Evolutionary conservation across 1,284 basidiomycete genomes (phyloP), one percentile per base, ranked within the genome.

Genomic region (Tilletia indica): DNA sequence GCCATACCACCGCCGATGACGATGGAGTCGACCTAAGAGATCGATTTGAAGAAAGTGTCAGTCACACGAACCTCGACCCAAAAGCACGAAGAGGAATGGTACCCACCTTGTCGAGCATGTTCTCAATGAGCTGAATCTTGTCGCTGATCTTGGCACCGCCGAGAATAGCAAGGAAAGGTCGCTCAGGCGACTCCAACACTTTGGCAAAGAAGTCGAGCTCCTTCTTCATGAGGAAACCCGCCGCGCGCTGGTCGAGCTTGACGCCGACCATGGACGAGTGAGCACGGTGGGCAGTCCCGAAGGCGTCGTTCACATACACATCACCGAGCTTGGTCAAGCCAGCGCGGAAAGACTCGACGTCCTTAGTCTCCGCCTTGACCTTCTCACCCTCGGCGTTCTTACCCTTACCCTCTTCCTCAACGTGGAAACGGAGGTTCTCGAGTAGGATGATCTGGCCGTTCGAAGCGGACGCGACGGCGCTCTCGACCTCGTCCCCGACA

Each of bases 1-100:
- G 94, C 93, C 96, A 99, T 99, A 66, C 96, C 96, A 84, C 97
- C 97, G 80, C 93, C 93, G 81, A 99, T 93, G 86, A 99, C 98
- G 78, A 99, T 87, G 69, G 92, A 93, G 87, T 99, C 88, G 86
- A 99, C 94, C 91, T 93, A 74, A 48, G 11, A n/a, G 47, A 48
- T 42, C 25, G 25, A 31, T 31, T 31, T 31, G 25, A 31, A 31
- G 25, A 31, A 67, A 39, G 9, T 39, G 42, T 45, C 6, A 45
- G 3, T 45, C 42, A 45, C 3, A 1, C 9, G 42, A 31, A 31
- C 25, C 25, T 31, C 25, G 25, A 31, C 25, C 0, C 25, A 31
- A 31, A 2, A 31, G 2, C 25, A 14, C 25, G 11, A 19, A 66
- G 14, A 5, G 14, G 51, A 67, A 21, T 14, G 56, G 51, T 54